Evolutionary conservation across 2,329 filamentous ascomycete genomes (phyloP).

Genomic region (Fusarium camptoceras): DNA sequence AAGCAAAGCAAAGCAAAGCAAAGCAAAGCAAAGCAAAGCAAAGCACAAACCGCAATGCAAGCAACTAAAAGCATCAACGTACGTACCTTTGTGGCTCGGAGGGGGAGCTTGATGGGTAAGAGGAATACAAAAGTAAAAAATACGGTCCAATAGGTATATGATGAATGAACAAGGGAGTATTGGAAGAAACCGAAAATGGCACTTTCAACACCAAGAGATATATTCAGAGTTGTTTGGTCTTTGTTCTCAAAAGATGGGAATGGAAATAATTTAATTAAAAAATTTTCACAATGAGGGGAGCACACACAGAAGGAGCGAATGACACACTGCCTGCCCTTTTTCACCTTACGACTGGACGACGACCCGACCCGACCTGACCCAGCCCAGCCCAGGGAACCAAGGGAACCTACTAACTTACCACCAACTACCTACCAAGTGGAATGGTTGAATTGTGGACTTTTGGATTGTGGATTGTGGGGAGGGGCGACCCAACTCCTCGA

Average conservation of each 20-base stretch:
- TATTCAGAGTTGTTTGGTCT: slow-evolving; percentile 31
- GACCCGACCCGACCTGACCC: slow-evolving; percentile 4
- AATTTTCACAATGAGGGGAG: slow-evolving; percentile 47
- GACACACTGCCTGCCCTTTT: slow-evolving; percentile 30
- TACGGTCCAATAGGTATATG: slow-evolving; percentile 34
- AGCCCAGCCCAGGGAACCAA: slow-evolving; percentile 10
- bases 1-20: no score
- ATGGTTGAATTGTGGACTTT: slow-evolving; percentile 20
- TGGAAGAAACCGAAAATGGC: slow-evolving; percentile 11
- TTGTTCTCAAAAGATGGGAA: slow-evolving; percentile 32
- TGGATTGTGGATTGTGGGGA: slow-evolving; percentile 38
- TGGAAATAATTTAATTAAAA: slow-evolving; percentile 41
- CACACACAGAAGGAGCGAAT: slow-evolving; percentile 35
- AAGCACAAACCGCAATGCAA: slow-evolving; percentile 33
- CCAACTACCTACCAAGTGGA: slow-evolving; percentile 37
- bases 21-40: no score
- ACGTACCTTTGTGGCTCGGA: slow-evolving; percentile 38
- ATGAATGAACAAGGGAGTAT: slow-evolving; percentile 16
- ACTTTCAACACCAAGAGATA: slow-evolving; percentile 29
- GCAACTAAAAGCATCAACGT: slow-evolving; percentile 25
- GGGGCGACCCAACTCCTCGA: slow-evolving; percentile 24
- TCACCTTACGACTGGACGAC: slow-evolving; percentile 31
- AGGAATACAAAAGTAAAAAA: slow-evolving; percentile 16
- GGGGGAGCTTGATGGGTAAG: slow-evolving; percentile 40
- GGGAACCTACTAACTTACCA: slow-evolving; percentile 17